Evolutionary conservation across 108 stramenopile genomes (phyloP), one percentile per base, ranked within the genome.

Genomic region (Pinguiococcus pyrenoidosus): DNA sequence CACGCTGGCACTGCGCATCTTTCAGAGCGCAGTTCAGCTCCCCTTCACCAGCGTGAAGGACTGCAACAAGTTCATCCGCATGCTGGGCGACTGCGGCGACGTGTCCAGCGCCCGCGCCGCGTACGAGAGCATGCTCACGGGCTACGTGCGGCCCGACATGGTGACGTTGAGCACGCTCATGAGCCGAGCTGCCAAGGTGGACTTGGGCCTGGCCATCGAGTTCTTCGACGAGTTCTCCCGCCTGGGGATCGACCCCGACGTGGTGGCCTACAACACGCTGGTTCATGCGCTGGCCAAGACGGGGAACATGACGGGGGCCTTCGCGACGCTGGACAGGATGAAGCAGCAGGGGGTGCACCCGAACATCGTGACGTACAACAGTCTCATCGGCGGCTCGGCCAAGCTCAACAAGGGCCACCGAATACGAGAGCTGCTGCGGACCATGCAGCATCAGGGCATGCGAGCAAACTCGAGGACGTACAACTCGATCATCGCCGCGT

Each of bases 121-220:
- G 12, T 59, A 50, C 39, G 58, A 59, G 58, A 42, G 42, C 29
- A 49, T 59, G 58, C 14, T 33, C 22, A 29, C 21, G 49, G 52
- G 32, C 29, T 39, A 30, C 18, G 32, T 59, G 12, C 22, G 37
- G 29, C 58, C 58, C 12, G 51, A 48, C 28, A 49, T 59, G 25
- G 49, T 59, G 18, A 59, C 58, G 22, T 59, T 44, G 32, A 49
- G 47, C 32, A 59, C 58, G 2, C 48, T 59, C 18, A 59, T 59
- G 13, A 49, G 47, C 40, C 10, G 58, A 9, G 37, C 29, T 34
- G 25, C 37, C 0, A 26, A 49, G 8, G 28, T 47, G 20, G 27
- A 25, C 25, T 48, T 59, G 32, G 58, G 50, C 36, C 49, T 50
- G 20, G 58, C 58, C 14, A 50, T 59, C 29, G 21, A 8, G 1